Conservation (phyloP, 164 flowering plant species). For the Vitis riparia region DNA sequence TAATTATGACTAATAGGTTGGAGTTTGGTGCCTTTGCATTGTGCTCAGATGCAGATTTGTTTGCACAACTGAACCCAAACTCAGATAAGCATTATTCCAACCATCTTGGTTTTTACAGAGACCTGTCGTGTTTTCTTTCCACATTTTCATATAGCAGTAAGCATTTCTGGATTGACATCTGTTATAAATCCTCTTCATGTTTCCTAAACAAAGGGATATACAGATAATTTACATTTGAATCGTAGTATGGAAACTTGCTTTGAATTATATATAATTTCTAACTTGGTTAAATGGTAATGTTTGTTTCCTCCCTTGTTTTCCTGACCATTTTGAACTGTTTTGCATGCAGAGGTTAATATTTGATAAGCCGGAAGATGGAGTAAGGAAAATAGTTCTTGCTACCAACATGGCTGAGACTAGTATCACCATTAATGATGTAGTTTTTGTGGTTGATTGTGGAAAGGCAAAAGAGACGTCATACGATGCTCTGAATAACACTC, state of each 20-base stretch:
- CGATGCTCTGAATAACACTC: constrained; percentile 96
- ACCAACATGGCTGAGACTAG: constrained; percentile 99
- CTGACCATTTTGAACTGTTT: neutral
- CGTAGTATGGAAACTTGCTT: neutral
- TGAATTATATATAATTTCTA: neutral
- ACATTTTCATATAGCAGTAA: no score
- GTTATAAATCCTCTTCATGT: no score
- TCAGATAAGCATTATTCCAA: no score
- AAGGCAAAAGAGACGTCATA: constrained; percentile 99
- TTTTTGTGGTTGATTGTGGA: constrained; percentile 97
- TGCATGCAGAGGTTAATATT: constrained; percentile 75
- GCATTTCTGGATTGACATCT: no score
- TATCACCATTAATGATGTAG: constrained; percentile 97
- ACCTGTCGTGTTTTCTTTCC: no score
- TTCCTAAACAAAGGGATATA: neutral
- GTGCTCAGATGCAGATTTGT: no score
- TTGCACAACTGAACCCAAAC: no score
- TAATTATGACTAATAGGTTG: no score
- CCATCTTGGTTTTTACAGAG: no score
- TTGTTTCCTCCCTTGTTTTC: neutral
- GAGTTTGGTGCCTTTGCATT: no score
- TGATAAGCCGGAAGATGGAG: constrained; percentile 79
- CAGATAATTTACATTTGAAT: neutral
- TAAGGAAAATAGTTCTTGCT: constrained; percentile 91
- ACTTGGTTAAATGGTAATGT: neutral